phyloP scores from a whole-genome alignment of 257 asterid genomes.

The Salvia miltiorrhiza region DNA sequence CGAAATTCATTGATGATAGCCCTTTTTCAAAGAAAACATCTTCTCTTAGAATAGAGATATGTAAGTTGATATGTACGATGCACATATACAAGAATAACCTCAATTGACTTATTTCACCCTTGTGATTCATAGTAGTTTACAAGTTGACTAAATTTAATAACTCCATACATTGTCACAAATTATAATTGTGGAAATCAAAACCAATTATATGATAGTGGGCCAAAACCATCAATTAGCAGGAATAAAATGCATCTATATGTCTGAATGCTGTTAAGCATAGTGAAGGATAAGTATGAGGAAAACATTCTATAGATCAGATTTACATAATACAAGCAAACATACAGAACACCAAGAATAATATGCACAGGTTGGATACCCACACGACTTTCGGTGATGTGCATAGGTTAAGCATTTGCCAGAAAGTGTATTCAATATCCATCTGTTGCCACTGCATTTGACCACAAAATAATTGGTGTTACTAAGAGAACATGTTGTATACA shows the following conservation, averaged over 20 bases:
- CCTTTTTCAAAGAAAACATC: not conserved
- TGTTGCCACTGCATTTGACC: slow-evolving; percentile 84
- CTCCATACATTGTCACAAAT: not conserved
- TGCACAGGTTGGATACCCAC: slow-evolving; percentile 55
- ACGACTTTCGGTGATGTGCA: slow-evolving; percentile 99
- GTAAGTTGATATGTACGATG: not conserved
- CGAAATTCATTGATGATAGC: not conserved
- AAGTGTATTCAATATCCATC: slow-evolving; percentile 96
- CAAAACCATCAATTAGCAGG: not conserved
- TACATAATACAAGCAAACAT: slow-evolving; percentile 14
- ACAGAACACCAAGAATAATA: slow-evolving; percentile 17
- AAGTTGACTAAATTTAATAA: not conserved
- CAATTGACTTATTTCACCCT: not conserved
- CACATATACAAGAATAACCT: slow-evolving; percentile 1
- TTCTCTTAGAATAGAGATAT: slow-evolving; percentile 3
- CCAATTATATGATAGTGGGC: not conserved
- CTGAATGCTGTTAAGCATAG: not conserved
- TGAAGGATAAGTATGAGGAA: not conserved
- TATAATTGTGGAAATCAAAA: slow-evolving; percentile 1
- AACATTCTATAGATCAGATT: not conserved
- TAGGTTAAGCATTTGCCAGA: slow-evolving; percentile 99
- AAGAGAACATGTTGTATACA: slow-evolving; percentile 1
- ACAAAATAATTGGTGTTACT: slow-evolving; percentile 25
- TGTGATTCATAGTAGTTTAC: slow-evolving; percentile 7
- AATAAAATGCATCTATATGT: not conserved